Evolutionary conservation across 2,329 filamentous ascomycete genomes (phyloP).

Genomic region (Orbilia quercus): DNA sequence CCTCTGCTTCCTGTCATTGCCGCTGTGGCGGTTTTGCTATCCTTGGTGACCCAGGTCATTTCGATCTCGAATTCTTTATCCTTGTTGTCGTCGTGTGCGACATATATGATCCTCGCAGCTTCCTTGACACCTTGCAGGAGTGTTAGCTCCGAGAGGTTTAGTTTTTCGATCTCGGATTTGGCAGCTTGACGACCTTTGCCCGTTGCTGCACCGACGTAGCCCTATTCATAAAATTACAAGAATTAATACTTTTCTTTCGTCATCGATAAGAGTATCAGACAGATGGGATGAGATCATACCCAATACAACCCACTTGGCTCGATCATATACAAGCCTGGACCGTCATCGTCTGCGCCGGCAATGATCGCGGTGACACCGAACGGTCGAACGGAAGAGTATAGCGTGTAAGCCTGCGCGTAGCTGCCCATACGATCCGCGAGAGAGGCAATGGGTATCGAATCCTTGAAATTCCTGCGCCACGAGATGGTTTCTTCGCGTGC

Average conservation of each 20-base stretch:
- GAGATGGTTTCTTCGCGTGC: constrained; percentile 91
- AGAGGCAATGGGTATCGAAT: constrained; percentile 86
- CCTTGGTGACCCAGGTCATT: constrained; percentile 95
- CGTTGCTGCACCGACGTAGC: constrained; percentile 97
- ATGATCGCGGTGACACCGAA: constrained; percentile 97
- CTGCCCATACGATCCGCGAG: constrained; percentile 93
- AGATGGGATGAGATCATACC: constrained; percentile 66
- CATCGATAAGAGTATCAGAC: not conserved
- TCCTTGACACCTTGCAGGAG: constrained; percentile 92
- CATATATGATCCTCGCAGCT: constrained; percentile 95
- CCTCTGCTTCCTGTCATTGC: constrained; percentile 50
- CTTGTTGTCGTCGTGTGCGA: constrained; percentile 98
- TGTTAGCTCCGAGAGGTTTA: constrained; percentile 83
- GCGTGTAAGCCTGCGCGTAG: constrained; percentile 96
- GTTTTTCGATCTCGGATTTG: constrained; percentile 98
- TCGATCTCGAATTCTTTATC: constrained; percentile 99
- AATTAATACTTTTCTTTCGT: constrained; percentile 25
- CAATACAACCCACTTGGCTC: constrained; percentile 97
- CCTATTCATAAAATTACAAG: constrained; percentile 64
- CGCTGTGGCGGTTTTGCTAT: constrained; percentile 77
- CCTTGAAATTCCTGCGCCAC: constrained; percentile 95
- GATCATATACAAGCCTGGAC: constrained; percentile 97
- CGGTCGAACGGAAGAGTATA: constrained; percentile 94
- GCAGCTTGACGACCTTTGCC: constrained; percentile 96
- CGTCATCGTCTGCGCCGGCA: constrained; percentile 92